Percentiles rank a stretch among this genome's conserved stretches.
Evolutionary conservation across 805 yeast genomes (phyloP).

Genomic region (Yarrowia phangngaensis): DNA sequence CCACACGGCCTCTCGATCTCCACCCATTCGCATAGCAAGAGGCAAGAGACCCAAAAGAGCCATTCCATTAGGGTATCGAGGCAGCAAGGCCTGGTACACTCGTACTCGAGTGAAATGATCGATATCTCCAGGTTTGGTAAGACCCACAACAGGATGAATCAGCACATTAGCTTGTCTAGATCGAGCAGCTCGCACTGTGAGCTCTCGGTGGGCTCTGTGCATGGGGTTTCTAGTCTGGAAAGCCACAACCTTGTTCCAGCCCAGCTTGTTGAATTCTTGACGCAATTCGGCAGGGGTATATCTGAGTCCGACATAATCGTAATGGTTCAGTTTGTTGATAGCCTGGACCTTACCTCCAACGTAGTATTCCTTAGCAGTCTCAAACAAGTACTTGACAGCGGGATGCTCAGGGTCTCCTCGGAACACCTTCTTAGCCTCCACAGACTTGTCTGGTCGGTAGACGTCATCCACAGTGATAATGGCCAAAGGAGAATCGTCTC

Average conservation of each 20-base stretch:
- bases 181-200: conserved; percentile 95
- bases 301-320: conserved; percentile 82
- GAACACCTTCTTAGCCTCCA: conserved; percentile 81
- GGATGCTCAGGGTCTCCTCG: conserved; percentile 98
- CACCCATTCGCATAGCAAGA: conserved; percentile 98
- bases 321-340: conserved; percentile 76
- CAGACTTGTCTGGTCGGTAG: conserved; percentile 72
- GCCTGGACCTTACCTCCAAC: conserved; percentile 88
- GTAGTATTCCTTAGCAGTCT: conserved; percentile 76
- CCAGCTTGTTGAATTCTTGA: conserved; percentile 70
- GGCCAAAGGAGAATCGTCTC: conserved; percentile 76
- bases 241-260: conserved; percentile 89
- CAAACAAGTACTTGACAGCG: conserved; percentile 68
- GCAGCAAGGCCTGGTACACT: conserved; percentile 86
- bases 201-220: conserved; percentile 97
- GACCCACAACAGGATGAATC: conserved; percentile 95
- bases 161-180: conserved; percentile 81
- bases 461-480: conserved; percentile 74
- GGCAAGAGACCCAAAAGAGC: conserved; percentile 86
- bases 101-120: conserved; percentile 97
- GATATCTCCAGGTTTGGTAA: conserved; percentile 96
- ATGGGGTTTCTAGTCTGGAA: conserved; percentile 98
- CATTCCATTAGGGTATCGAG: conserved; percentile 91
- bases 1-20: conserved; percentile 98
- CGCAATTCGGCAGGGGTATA: conserved; percentile 89